Percentiles rank a stretch among this genome's conserved stretches.
phyloP scores from a whole-genome alignment of 805 yeast genomes.

The Nakazawaea molendinolei region DNA sequence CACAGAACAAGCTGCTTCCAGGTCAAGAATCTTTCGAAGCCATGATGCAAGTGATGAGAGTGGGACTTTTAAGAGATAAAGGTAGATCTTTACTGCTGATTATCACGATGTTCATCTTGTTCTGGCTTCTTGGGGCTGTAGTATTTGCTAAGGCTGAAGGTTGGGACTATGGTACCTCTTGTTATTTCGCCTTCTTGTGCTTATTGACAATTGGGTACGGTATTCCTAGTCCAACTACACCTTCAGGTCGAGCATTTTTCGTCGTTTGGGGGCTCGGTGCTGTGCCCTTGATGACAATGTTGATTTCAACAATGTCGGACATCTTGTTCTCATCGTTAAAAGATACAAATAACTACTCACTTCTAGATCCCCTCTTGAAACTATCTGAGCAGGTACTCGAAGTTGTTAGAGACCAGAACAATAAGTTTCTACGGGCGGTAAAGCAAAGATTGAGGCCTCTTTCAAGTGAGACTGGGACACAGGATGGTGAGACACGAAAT shows the following conservation, averaged over 20 bases:
- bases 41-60: constrained; percentile 46
- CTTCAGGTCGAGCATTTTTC: constrained; percentile 69
- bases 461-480: constrained; percentile 1
- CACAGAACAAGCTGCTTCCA: constrained; percentile 19
- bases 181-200: constrained; percentile 75
- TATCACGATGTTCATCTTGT: constrained; percentile 38
- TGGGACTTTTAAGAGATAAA: constrained; percentile 33
- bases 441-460: not conserved
- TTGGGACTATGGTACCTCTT: constrained; percentile 66
- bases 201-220: constrained; percentile 85
- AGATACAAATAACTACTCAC: constrained; percentile 12
- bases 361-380: constrained; percentile 1
- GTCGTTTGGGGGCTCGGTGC: constrained; percentile 78
- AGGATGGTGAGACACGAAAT: constrained; percentile 4
- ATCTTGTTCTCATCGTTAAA: constrained; percentile 31
- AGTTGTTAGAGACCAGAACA: not conserved
- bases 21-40: constrained; percentile 44
- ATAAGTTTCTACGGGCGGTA: too few species aligned
- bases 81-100: constrained; percentile 32
- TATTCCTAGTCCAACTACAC: constrained; percentile 53
- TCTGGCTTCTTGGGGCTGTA: constrained; percentile 72
- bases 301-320: constrained; percentile 70
- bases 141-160: constrained; percentile 53
- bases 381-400: not conserved
- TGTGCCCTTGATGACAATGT: constrained; percentile 80